These are phyloP conservation scores for Aaosphaeria pasadenensis DNA, from an alignment of 2,329 filamentous ascomycete genomes.

Conservation along the genomic window DNA sequence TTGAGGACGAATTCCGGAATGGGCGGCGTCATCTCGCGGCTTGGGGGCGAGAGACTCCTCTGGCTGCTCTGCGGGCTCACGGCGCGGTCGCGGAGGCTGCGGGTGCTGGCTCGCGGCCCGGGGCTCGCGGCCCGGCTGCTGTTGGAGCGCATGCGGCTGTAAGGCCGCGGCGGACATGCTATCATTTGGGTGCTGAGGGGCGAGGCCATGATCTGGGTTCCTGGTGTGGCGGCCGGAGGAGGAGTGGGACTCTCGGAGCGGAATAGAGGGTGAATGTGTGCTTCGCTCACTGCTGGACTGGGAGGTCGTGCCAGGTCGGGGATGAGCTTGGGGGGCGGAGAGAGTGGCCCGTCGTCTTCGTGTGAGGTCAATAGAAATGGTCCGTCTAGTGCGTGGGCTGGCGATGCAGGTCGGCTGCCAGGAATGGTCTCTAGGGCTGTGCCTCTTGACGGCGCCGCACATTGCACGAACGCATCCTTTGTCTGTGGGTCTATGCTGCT, in stretches of 20 bases:
- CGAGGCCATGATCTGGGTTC: constrained; percentile 68
- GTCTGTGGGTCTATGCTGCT: constrained; percentile 62
- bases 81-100: constrained; percentile 19
- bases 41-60: constrained; percentile 33
- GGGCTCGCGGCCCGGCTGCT: constrained; percentile 21
- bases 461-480: constrained; percentile 16
- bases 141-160: constrained; percentile 37
- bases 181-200: constrained; percentile 67
- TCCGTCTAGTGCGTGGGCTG: constrained; percentile 57
- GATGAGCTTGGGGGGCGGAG: constrained; percentile 30
- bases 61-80: constrained; percentile 15
- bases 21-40: constrained; percentile 38
- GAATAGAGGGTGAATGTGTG: constrained; percentile 76
- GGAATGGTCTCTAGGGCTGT: constrained; percentile 69
- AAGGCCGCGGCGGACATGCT: constrained; percentile 30
- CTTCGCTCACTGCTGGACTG: constrained; percentile 51
- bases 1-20: constrained; percentile 45
- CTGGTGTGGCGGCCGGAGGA: constrained; percentile 61
- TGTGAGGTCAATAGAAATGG: constrained; percentile 32
- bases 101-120: constrained; percentile 19
- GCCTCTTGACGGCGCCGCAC: constrained; percentile 34
- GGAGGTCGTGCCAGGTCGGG: constrained; percentile 33
- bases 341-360: constrained; percentile 20
- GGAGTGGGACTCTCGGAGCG: constrained; percentile 68
- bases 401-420: constrained; percentile 63